phyloP scores from a whole-genome alignment of 23 red algal genomes.

The Gracilaria vermiculophylla region DNA sequence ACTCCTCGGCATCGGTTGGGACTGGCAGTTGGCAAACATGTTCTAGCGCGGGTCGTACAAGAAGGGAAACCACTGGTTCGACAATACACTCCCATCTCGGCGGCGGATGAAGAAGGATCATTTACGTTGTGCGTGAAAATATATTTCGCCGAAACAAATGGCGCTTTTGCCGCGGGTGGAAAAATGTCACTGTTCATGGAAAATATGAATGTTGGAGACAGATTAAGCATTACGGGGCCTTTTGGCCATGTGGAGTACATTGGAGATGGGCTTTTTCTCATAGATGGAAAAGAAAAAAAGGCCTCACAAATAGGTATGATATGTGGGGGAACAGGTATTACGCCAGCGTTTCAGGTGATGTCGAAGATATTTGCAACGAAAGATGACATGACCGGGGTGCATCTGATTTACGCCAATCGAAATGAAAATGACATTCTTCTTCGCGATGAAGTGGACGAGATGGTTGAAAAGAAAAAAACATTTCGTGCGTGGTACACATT shows the following conservation, averaged over 20 bases:
- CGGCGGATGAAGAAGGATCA: constrained; percentile 25
- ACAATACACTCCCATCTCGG: constrained; percentile 87
- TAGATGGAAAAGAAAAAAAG: no score
- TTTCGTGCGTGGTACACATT: constrained; percentile 88
- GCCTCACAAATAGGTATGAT: constrained; percentile 75
- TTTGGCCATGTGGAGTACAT: constrained; percentile 84
- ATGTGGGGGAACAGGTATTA: constrained; percentile 98
- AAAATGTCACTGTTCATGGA: constrained; percentile 82
- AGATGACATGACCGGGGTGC: constrained; percentile 57
- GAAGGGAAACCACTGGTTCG: constrained; percentile 65
- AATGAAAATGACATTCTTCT: constrained; percentile 84
- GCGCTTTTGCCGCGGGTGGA: constrained; percentile 68
- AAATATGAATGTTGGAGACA: constrained; percentile 57
- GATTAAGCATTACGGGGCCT: constrained; percentile 75
- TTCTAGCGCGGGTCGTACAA: constrained; percentile 44
- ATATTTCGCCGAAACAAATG: constrained; percentile 74
- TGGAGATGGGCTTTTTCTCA: no score
- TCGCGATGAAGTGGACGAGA: constrained; percentile 65
- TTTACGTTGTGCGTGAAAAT: constrained; percentile 95
- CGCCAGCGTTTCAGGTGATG: constrained; percentile 95
- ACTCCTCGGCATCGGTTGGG: constrained; percentile 1
- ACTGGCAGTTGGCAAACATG: constrained; percentile 80
- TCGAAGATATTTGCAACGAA: constrained; percentile 48
- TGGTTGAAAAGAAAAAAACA: constrained; percentile 45
- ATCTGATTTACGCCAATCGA: constrained; percentile 88